Conservation (phyloP, 2,329 filamentous ascomycete genomes). For the Verticillium albo-atrum region DNA sequence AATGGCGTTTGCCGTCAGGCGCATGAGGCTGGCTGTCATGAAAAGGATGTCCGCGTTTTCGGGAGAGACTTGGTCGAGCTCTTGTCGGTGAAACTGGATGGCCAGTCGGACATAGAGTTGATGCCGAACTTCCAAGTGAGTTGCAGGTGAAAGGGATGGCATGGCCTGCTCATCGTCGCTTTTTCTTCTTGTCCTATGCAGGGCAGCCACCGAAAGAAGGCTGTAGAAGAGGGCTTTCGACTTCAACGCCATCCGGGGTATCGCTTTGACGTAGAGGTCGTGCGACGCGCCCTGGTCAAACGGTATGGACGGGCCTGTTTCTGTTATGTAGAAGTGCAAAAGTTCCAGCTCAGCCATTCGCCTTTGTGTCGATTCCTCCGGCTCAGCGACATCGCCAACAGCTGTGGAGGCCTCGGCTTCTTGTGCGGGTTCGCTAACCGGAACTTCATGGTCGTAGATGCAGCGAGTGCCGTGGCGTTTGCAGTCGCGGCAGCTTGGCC, state of each 20-base stretch:
- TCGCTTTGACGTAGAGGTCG: background rate
- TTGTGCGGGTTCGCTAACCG: background rate
- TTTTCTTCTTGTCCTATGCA: background rate
- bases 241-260: background rate
- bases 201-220: background rate
- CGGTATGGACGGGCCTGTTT: background rate
- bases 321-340: background rate
- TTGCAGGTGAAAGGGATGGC: background rate
- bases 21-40: background rate
- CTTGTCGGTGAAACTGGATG: background rate
- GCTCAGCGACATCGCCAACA: background rate
- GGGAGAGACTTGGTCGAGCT: background rate
- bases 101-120: background rate
- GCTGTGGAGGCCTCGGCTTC: background rate
- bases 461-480: background rate
- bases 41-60: background rate
- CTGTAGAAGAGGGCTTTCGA: background rate
- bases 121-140: background rate
- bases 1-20: background rate
- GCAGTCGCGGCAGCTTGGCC: background rate
- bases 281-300: background rate
- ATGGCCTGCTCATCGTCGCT: background rate
- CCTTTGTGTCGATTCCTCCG: background rate
- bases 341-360: background rate
- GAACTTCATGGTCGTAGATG: background rate